Conservation (phyloP, 2,329 filamentous ascomycete species). For the Apiospora malaysiana region DNA sequence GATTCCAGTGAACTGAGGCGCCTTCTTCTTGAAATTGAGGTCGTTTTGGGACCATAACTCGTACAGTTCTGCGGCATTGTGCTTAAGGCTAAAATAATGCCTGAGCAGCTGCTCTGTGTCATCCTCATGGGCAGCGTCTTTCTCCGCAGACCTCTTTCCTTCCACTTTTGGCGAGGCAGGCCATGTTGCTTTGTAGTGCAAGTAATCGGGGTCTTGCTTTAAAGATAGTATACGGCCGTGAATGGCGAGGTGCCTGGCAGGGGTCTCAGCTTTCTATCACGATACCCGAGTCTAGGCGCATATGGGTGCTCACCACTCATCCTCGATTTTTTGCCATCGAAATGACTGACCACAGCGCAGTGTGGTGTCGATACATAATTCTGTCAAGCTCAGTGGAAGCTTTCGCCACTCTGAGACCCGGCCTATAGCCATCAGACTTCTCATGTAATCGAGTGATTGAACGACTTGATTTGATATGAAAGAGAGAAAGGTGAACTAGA, state of each 20-base stretch:
- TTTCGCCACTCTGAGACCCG: constrained; percentile 82
- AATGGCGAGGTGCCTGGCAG: constrained; percentile 75
- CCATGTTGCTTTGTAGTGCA: constrained; percentile 81
- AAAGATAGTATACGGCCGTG: constrained; percentile 85
- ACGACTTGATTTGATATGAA: not conserved
- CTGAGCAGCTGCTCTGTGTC: constrained; percentile 76
- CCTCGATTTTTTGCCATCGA: constrained; percentile 84
- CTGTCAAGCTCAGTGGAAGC: constrained; percentile 79
- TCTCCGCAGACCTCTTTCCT: constrained; percentile 30
- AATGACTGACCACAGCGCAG: constrained; percentile 96
- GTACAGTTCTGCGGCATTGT: constrained; percentile 80
- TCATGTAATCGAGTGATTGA: not conserved
- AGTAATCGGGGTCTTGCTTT: constrained; percentile 77
- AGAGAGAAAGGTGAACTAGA: not conserved
- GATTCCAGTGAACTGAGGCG: constrained; percentile 86
- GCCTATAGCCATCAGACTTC: constrained; percentile 42
- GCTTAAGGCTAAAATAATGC: constrained; percentile 85
- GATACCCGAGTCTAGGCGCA: not conserved
- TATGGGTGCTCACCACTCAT: constrained; percentile 74
- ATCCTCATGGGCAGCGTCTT: constrained; percentile 57
- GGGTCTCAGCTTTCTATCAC: constrained; percentile 14
- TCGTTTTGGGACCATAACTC: constrained; percentile 78
- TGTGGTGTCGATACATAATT: constrained; percentile 94
- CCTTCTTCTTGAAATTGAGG: constrained; percentile 86
- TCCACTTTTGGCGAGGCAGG: constrained; percentile 34